phyloP scores from a whole-genome alignment of 1,284 basidiomycete genomes.

The Mrakiaceae sp. region DNA sequence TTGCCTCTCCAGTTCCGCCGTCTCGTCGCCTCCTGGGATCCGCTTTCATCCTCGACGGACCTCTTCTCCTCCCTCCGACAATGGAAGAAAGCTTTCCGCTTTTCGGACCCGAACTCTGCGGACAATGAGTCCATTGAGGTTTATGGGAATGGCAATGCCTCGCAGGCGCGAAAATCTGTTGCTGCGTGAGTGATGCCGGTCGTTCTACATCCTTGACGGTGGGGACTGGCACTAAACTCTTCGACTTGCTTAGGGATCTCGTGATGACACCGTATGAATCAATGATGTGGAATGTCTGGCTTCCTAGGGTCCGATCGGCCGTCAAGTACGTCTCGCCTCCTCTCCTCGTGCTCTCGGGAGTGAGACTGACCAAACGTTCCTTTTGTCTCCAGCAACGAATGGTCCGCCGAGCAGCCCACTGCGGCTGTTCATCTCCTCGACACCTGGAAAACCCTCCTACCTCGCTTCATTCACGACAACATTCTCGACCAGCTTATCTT shows the following conservation, averaged over 20 bases:
- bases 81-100: constrained; percentile 54
- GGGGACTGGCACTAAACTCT: neutral
- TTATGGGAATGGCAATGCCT: neutral
- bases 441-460: constrained; percentile 75
- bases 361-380: neutral
- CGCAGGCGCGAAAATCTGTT: neutral
- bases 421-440: constrained; percentile 75
- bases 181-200: too few species aligned
- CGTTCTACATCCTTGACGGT: too few species aligned
- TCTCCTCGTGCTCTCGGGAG: neutral
- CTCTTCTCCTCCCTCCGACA: constrained; percentile 46
- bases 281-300: constrained; percentile 86
- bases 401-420: constrained; percentile 62
- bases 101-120: constrained; percentile 28
- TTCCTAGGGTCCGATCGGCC: constrained; percentile 79
- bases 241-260: constrained; percentile 11
- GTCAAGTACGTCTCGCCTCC: constrained; percentile 49
- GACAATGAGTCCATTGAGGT: constrained; percentile 10
- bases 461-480: constrained; percentile 85
- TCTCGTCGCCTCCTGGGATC: constrained; percentile 57
- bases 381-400: constrained; percentile 54
- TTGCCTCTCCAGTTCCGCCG: constrained; percentile 42
- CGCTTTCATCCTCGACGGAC: constrained; percentile 53
- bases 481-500: constrained; percentile 88
- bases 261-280: constrained; percentile 92